Conservation (phyloP, 2,329 filamentous ascomycete genomes). For the Penicillium occitanis region DNA sequence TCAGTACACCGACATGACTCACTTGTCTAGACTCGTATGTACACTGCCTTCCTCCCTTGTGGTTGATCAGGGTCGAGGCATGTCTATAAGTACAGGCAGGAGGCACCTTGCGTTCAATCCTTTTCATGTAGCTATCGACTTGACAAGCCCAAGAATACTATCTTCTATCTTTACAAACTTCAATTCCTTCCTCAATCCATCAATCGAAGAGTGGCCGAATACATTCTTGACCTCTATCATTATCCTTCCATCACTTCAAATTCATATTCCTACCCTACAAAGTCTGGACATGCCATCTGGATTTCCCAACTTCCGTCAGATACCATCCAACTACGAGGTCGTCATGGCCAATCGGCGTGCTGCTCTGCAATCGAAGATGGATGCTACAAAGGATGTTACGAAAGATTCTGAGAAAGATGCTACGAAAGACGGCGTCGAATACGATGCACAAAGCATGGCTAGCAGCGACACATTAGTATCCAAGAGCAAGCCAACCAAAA, state of each 20-base stretch:
- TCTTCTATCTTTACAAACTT: neutral
- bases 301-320: neutral
- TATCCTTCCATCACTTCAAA: neutral
- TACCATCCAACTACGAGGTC: neutral
- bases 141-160: neutral
- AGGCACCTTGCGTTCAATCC: neutral
- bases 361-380: neutral
- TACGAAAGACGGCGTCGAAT: neutral
- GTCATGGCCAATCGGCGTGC: neutral
- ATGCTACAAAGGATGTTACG: neutral
- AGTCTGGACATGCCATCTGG: neutral
- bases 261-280: neutral
- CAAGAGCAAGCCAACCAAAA: neutral
- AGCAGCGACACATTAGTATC: neutral
- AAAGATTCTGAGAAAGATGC: neutral
- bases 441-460: neutral
- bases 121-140: neutral
- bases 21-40: neutral
- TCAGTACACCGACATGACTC: neutral
- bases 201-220: no score
- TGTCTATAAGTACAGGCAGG: neutral
- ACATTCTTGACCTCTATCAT: neutral
- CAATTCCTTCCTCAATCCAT: neutral
- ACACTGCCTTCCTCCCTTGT: neutral
- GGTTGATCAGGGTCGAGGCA: neutral